Conservation (phyloP, 1,284 basidiomycete genomes). For the Cryptococcus neoformans region DNA sequence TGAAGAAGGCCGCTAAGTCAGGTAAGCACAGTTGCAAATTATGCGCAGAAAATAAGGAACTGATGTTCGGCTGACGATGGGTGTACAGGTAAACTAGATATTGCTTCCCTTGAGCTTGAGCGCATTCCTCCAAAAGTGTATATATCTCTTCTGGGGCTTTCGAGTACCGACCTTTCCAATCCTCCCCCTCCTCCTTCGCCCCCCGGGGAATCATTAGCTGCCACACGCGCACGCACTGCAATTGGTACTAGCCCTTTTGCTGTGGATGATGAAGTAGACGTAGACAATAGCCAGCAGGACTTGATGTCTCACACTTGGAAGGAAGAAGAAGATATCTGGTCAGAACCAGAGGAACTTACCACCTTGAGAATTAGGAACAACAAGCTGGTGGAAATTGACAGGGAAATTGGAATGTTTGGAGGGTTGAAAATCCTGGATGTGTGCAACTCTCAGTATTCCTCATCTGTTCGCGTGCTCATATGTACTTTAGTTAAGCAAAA, state of each 20-base stretch:
- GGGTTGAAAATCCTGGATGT: constrained; percentile 44
- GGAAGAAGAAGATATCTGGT: constrained; percentile 20
- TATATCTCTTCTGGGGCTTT: constrained; percentile 39
- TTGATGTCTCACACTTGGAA: constrained; percentile 20
- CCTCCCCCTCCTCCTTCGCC: constrained; percentile 18
- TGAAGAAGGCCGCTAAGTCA: constrained; percentile 30
- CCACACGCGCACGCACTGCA: not conserved
- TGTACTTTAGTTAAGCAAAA: constrained; percentile 27
- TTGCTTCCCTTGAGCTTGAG: constrained; percentile 30
- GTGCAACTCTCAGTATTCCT: constrained; percentile 11
- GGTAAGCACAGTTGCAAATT: constrained; percentile 21
- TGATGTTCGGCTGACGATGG: not conserved
- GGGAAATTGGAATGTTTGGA: constrained; percentile 46
- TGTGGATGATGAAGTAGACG: not conserved
- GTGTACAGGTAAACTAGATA: constrained; percentile 40
- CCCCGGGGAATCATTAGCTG: not conserved
- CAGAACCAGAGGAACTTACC: constrained; percentile 44
- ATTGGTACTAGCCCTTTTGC: constrained; percentile 8
- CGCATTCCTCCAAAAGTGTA: constrained; percentile 39
- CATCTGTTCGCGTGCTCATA: not conserved
- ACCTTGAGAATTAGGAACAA: constrained; percentile 35
- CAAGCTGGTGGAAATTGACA: constrained; percentile 33
- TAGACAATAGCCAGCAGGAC: constrained; percentile 1
- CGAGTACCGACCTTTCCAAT: constrained; percentile 25
- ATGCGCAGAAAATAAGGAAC: no score